Percentiles rank a stretch among this genome's conserved stretches.
phyloP scores from a whole-genome alignment of 2,329 filamentous ascomycete genomes.

The Plenodomus biglobosus region DNA sequence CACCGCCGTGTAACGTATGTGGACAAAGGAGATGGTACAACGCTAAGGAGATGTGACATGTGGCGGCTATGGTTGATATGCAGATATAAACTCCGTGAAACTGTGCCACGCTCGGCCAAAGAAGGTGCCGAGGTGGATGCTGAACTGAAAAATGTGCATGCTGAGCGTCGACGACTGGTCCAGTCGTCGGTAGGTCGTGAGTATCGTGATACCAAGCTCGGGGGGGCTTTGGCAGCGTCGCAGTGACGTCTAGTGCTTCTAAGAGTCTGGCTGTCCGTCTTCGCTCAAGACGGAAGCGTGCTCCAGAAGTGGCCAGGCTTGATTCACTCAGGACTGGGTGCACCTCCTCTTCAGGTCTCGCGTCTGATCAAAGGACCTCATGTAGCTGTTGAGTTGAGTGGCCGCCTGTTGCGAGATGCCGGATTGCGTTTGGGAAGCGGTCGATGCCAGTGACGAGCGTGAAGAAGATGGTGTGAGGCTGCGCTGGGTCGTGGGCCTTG shows the following conservation, averaged over 20 bases:
- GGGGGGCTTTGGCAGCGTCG: not conserved
- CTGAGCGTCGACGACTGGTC: slow-evolving; percentile 11
- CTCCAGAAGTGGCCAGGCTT: not conserved
- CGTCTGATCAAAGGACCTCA: slow-evolving; percentile 84
- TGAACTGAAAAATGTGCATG: slow-evolving; percentile 8
- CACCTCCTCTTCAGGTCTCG: slow-evolving; percentile 57
- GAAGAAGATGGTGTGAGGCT: slow-evolving; percentile 67
- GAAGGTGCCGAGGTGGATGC: slow-evolving; percentile 17
- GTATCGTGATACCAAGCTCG: slow-evolving; percentile 25
- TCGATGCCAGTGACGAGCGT: slow-evolving; percentile 79
- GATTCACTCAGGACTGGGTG: slow-evolving; percentile 31
- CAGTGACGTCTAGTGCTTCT: slow-evolving; percentile 9
- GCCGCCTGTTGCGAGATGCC: slow-evolving; percentile 74
- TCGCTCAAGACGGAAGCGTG: not conserved
- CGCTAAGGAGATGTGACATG: slow-evolving; percentile 15
- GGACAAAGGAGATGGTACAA: slow-evolving; percentile 28
- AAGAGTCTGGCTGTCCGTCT: not conserved
- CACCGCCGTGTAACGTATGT: slow-evolving; percentile 23
- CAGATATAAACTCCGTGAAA: slow-evolving; percentile 26
- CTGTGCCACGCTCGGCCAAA: slow-evolving; percentile 14
- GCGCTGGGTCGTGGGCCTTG: slow-evolving; percentile 42
- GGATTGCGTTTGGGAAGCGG: slow-evolving; percentile 55
- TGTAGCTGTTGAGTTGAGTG: slow-evolving; percentile 81
- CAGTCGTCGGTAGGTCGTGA: slow-evolving; percentile 15
- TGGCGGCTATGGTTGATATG: slow-evolving; percentile 20